Percentiles rank a stretch among this genome's conserved stretches.
phyloP scores from a whole-genome alignment of 257 asterid genomes.

The Scutellaria baicalensis region DNA sequence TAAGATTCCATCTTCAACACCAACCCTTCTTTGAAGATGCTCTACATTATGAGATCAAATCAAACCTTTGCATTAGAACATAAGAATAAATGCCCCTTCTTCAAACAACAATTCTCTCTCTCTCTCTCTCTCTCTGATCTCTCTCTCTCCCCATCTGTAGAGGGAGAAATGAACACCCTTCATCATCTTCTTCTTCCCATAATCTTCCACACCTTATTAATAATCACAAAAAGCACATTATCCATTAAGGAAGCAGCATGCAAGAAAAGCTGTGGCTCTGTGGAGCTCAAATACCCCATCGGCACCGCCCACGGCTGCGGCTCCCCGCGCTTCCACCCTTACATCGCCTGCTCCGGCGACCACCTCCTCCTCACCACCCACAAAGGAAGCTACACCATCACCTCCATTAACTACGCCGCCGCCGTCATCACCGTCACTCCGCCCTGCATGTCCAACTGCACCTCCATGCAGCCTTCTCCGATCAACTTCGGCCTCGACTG shows the following conservation, averaged over 20 bases:
- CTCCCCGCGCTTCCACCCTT: conserved; percentile 28
- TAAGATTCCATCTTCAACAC: background rate
- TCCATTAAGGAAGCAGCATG: conserved; percentile 6
- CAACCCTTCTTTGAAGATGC: background rate
- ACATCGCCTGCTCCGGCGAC: conserved; percentile 18
- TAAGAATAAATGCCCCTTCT: background rate
- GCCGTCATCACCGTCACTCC: conserved; percentile 15
- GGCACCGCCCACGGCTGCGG: conserved; percentile 31
- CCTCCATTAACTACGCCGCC: conserved; percentile 15
- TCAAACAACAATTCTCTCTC: background rate
- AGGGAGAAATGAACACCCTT: background rate
- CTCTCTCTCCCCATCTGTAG: background rate
- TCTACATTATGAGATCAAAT: background rate
- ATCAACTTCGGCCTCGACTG: conserved; percentile 18
- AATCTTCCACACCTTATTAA: background rate
- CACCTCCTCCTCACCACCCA: conserved; percentile 26
- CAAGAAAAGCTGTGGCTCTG: conserved; percentile 20
- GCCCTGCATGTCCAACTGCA: conserved; percentile 30
- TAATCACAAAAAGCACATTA: background rate
- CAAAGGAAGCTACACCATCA: conserved; percentile 7
- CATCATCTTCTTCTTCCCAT: background rate
- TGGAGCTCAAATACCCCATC: conserved; percentile 12
- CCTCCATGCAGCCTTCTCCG: conserved; percentile 15
- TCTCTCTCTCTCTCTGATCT: background rate
- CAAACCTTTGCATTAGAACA: background rate